phyloP scores from a whole-genome alignment of 257 asterid genomes.

The Primulina huaijiensis region DNA sequence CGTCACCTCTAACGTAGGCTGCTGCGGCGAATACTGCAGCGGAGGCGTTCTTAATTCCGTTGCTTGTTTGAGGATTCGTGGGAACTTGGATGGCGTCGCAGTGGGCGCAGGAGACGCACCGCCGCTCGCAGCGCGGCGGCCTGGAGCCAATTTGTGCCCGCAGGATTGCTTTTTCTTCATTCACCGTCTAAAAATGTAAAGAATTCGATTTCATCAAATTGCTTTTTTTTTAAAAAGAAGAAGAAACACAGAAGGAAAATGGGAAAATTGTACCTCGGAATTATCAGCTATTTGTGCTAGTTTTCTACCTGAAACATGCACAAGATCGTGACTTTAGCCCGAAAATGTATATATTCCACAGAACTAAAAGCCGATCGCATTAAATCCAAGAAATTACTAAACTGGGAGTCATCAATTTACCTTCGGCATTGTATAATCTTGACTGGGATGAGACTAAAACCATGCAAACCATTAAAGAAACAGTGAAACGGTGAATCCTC shows the following conservation, averaged over 20 bases:
- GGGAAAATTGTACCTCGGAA: constrained; percentile 32
- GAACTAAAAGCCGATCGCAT: neutral
- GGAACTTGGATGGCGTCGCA: constrained; percentile 92
- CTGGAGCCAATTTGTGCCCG: constrained; percentile 62
- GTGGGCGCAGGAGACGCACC: constrained; percentile 58
- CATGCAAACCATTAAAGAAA: constrained; percentile 35
- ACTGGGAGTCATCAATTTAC: constrained; percentile 25
- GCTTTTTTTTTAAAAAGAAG: neutral
- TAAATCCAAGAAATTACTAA: neutral
- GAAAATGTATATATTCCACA: neutral
- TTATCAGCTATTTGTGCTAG: constrained; percentile 23
- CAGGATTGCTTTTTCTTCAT: constrained; percentile 31
- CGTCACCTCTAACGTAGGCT: constrained; percentile 24
- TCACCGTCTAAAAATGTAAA: constrained; percentile 12
- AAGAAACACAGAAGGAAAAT: neutral
- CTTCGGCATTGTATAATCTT: constrained; percentile 39
- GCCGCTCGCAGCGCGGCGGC: constrained; percentile 78
- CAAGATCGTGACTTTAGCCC: constrained; percentile 8
- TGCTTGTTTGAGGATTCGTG: constrained; percentile 45
- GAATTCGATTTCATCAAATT: neutral
- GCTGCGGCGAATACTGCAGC: constrained; percentile 11
- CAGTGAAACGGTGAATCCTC: constrained; percentile 25
- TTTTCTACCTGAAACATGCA: constrained; percentile 47
- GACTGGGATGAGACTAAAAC: constrained; percentile 36
- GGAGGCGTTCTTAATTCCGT: constrained; percentile 29